phyloP scores from a whole-genome alignment of 306 rosid species.

The Fragaria iinumae region DNA sequence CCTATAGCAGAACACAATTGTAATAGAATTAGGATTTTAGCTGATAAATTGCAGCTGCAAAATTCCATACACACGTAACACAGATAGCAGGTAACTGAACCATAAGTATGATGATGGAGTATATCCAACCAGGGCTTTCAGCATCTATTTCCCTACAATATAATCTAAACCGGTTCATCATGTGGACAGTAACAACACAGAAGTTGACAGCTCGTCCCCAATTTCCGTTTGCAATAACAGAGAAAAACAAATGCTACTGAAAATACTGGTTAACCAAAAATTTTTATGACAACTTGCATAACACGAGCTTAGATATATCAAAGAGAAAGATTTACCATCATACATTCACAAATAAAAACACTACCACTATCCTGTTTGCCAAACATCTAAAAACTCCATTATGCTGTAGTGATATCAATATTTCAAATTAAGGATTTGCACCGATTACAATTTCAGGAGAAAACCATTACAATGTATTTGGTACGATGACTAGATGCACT shows the following conservation, averaged over 20 bases:
- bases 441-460: not conserved
- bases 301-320: not conserved
- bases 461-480: not conserved
- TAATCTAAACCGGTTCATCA: not conserved
- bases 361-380: not conserved
- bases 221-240: not conserved
- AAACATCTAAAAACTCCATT: not conserved
- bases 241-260: not conserved
- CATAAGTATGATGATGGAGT: not conserved
- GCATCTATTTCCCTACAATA: not conserved
- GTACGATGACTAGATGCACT: not conserved
- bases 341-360: not conserved
- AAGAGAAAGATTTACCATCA: not conserved
- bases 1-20: slow-evolving; percentile 43
- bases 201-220: not conserved
- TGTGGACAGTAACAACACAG: not conserved
- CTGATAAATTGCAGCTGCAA: slow-evolving; percentile 2
- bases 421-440: not conserved
- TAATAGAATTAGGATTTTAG: slow-evolving; percentile 11
- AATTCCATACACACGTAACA: not conserved
- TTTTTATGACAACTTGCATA: not conserved
- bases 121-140: not conserved
- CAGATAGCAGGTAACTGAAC: not conserved
- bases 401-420: not conserved
- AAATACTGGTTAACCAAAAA: not conserved